Conservation (phyloP, 371 early-diverging fungal genomes). For the Furculomyces boomerangus region DNA sequence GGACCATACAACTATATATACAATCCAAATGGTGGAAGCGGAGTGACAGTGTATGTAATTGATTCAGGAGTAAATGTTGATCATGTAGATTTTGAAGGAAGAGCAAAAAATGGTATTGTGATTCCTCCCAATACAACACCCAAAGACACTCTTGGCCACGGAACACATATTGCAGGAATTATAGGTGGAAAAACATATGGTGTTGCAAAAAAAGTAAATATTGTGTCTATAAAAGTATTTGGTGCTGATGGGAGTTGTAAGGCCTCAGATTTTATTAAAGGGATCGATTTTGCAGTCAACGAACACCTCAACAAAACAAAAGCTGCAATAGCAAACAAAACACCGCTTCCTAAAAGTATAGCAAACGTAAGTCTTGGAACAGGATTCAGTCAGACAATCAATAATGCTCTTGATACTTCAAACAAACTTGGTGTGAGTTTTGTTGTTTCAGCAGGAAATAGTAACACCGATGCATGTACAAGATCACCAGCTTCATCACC, state of each 20-base stretch:
- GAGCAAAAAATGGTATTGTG: conserved; percentile 69
- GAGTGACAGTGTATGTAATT: conserved; percentile 71
- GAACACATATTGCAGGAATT: conserved; percentile 92
- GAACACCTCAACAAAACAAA: conserved; percentile 27
- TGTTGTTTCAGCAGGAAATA: conserved; percentile 98
- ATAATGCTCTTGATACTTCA: conserved; percentile 66
- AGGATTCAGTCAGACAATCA: conserved; percentile 63
- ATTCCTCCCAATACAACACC: conserved; percentile 52
- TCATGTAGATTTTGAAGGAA: conserved; percentile 78
- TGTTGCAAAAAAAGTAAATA: conserved; percentile 75
- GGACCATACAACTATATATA: conserved; percentile 50
- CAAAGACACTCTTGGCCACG: conserved; percentile 70
- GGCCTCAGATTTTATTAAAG: conserved; percentile 57
- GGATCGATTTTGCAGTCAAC: conserved; percentile 45
- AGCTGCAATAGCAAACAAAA: conserved; percentile 27
- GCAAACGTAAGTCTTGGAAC: conserved; percentile 95
- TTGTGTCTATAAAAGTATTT: conserved; percentile 88
- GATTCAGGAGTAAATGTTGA: conserved; percentile 78
- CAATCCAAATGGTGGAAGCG: conserved; percentile 59
- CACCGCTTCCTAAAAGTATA: conserved; percentile 51
- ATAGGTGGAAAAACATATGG: conserved; percentile 77
- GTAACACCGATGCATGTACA: conserved; percentile 84
- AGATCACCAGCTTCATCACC: conserved; percentile 87
- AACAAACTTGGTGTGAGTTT: conserved; percentile 70
- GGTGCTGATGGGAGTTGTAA: conserved; percentile 67